A percentile compares a stretch with the other conserved stretches of the same genome.
These are phyloP conservation scores for Phialocephala subalpina DNA, from an alignment of 2,329 filamentous ascomycete species.

Conservation along the genomic window DNA sequence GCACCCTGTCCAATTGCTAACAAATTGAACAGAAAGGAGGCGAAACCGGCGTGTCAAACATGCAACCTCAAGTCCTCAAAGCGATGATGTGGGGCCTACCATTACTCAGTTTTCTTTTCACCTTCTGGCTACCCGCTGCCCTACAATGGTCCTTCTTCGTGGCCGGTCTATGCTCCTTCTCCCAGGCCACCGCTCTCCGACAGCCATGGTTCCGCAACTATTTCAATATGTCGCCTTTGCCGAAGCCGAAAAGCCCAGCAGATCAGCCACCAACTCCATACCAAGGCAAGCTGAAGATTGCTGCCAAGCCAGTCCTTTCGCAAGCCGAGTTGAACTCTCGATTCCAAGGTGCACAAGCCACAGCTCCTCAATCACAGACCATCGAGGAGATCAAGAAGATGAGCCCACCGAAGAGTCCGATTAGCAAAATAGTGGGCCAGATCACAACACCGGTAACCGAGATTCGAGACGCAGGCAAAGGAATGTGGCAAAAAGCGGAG, in stretches of 20 bases:
- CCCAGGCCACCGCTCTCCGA: slow-evolving; percentile 56
- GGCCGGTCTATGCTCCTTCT: slow-evolving; percentile 47
- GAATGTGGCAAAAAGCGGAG: slow-evolving; percentile 41
- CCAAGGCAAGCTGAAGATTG: slow-evolving; percentile 28
- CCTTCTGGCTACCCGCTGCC: slow-evolving; percentile 54
- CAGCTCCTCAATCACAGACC: not conserved
- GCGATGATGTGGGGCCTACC: slow-evolving; percentile 59
- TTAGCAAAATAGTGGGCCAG: slow-evolving; percentile 38
- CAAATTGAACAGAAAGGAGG: slow-evolving; percentile 51
- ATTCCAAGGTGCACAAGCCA: slow-evolving; percentile 24
- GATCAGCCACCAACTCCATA: slow-evolving; percentile 22
- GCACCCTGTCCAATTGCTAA: slow-evolving; percentile 10
- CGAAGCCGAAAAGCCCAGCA: slow-evolving; percentile 8
- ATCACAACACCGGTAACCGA: slow-evolving; percentile 40
- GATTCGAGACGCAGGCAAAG: slow-evolving; percentile 43
- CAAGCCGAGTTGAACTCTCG: slow-evolving; percentile 26
- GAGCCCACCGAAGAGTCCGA: slow-evolving; percentile 24
- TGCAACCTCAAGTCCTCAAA: slow-evolving; percentile 46
- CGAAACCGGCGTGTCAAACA: slow-evolving; percentile 52
- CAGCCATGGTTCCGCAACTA: slow-evolving; percentile 47
- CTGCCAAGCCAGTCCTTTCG: slow-evolving; percentile 26
- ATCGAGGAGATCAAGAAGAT: slow-evolving; percentile 32
- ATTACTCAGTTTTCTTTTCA: slow-evolving; percentile 59
- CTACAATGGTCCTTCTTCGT: slow-evolving; percentile 70
- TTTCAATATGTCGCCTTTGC: slow-evolving; percentile 46